Evolutionary conservation across 257 asterid species (phyloP).

Genomic region (Capsicum pubescens): DNA sequence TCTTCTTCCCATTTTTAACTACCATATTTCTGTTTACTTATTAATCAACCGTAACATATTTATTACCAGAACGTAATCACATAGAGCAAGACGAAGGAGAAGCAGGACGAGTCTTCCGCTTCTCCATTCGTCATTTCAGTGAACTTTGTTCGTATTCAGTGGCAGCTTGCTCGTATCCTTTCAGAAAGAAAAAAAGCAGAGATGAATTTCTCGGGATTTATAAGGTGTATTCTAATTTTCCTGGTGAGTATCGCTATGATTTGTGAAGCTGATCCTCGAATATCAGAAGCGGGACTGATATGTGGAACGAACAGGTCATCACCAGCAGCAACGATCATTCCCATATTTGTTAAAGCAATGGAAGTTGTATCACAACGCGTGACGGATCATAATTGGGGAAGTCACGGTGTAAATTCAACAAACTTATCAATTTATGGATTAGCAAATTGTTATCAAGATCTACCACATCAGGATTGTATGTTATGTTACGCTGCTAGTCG

Average conservation of each 20-base stretch:
- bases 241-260: neutral
- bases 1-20: neutral
- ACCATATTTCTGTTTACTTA: neutral
- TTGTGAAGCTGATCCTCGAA: slow-evolving; percentile 63
- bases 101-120: neutral
- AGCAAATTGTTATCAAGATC: slow-evolving; percentile 71
- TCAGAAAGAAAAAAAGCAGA: neutral
- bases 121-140: neutral
- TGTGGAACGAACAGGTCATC: slow-evolving; percentile 52
- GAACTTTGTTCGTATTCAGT: neutral
- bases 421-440: slow-evolving; percentile 50
- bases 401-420: slow-evolving; percentile 35
- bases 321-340: slow-evolving; percentile 52
- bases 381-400: slow-evolving; percentile 53
- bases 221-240: slow-evolving; percentile 43
- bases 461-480: slow-evolving; percentile 71
- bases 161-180: neutral
- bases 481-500: slow-evolving; percentile 82
- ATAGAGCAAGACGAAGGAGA: neutral
- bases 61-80: neutral
- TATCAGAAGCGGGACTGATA: slow-evolving; percentile 59
- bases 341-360: slow-evolving; percentile 63
- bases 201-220: slow-evolving; percentile 42
- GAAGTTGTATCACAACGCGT: slow-evolving; percentile 62
- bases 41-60: neutral